Evolutionary conservation across 1,284 basidiomycete genomes (phyloP).

Genomic region (Rhodotorula sp.): DNA sequence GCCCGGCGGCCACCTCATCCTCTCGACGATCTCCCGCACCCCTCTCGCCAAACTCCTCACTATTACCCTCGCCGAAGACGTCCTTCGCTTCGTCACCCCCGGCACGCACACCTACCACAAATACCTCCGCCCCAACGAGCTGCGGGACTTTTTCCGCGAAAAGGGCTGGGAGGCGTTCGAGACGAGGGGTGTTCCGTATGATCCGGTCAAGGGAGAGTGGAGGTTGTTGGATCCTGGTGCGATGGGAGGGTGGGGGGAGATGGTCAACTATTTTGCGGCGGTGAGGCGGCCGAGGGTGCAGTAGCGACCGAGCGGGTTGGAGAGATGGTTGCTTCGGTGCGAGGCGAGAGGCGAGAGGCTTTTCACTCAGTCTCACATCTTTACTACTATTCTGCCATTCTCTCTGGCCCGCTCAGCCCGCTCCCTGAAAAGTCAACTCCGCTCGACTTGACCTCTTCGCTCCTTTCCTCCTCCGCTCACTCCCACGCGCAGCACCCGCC

Average conservation of each 20-base stretch:
- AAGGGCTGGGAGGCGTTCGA: conserved; percentile 50
- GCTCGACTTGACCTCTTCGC: too few relatives aligned
- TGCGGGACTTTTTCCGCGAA: conserved; percentile 74
- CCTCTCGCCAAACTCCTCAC: conserved; percentile 85
- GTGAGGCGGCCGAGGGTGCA: conserved; percentile 33
- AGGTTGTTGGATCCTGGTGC: conserved; percentile 27
- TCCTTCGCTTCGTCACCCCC: conserved; percentile 74
- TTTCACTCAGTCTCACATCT: too few relatives aligned
- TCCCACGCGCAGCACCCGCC: too few relatives aligned
- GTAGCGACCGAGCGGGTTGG: not conserved
- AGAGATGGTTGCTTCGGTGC: too few relatives aligned
- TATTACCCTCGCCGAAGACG: conserved; percentile 82
- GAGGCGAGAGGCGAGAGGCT: too few relatives aligned
- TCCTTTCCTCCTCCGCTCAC: too few relatives aligned
- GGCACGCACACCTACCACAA: conserved; percentile 93
- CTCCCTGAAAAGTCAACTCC: too few relatives aligned
- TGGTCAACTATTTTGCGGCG: conserved; percentile 38
- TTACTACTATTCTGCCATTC: too few relatives aligned
- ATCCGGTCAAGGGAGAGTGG: conserved; percentile 35
- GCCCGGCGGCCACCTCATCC: conserved; percentile 92
- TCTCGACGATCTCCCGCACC: conserved; percentile 95
- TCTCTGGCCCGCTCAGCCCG: too few relatives aligned
- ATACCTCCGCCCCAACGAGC: conserved; percentile 83
- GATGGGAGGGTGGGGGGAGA: conserved; percentile 23
- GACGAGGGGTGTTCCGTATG: conserved; percentile 34